Base-by-base conservation (phyloP, 2,329 filamentous ascomycete species). In the Exophiala aquamarina region DNA sequence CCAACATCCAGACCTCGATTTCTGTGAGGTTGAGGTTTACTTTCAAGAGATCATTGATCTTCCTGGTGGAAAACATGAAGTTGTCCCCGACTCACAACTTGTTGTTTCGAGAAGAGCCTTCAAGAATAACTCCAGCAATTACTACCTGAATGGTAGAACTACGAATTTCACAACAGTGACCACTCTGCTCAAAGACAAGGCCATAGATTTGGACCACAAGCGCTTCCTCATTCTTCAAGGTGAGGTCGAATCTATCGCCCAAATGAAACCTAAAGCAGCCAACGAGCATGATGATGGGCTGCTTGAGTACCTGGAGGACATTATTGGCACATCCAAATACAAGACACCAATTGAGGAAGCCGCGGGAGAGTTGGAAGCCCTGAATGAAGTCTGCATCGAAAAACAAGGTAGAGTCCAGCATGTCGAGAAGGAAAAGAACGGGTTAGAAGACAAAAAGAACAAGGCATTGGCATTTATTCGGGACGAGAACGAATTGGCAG, bases 311-410 rank as follows among this genome's bases (percentile, higher is more conserved):
- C 81, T 98, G 0, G 93, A 98, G 66, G 93, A 98, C 62, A 98
- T 98, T 52, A 97, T 98, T 60, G 93, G 94, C 54, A 98, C 93
- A 0, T 97, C 93, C 4, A 96, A 95, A 66, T 98, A 98, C 74
- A 98, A 98, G 71, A 81, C 87, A 0, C 92, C 93, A 0, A 98
- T 98, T 54, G 93, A 98, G 59, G 93, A 98, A 70, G 85, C 91
- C 1, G 92, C 90, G 0, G 73, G 85, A 1, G 89, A 97, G 67
- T 89, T 95, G 0, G 93, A 98, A 68, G 84, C 83, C 1, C 78
- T 97, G 44, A 98, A 98, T 63, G 93, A 98, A 61, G 82, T 95
- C 2, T 98, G 93, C 63, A 77, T 89, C 60, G 93, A 98, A 68
- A 98, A 98, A 75, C 95, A 87, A 59, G 87, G 84, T 28, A 87